A percentile compares a stretch with the other conserved stretches of the same genome.
Conservation (phyloP, 768 basidiomycete species). For the Infundibulicybe gibba region DNA sequence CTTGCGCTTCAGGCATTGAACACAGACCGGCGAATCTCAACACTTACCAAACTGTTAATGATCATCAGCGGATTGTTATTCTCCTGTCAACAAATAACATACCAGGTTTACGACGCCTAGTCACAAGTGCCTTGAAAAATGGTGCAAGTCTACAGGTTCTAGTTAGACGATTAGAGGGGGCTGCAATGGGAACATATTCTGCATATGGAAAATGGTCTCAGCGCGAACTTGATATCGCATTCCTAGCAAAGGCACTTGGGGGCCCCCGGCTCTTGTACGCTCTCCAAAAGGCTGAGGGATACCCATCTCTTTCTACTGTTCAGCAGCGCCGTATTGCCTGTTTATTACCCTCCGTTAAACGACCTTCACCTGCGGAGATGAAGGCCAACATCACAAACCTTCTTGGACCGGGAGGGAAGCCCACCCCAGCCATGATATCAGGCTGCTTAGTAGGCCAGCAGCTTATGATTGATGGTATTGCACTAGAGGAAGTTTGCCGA, state of each 20-base stretch:
- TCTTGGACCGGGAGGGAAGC: not conserved
- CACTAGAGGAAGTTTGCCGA: slow-evolving; percentile 15
- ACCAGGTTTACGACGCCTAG: slow-evolving; percentile 4
- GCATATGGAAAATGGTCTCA: slow-evolving; percentile 10
- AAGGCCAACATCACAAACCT: too few species aligned
- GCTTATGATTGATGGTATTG: slow-evolving; percentile 22
- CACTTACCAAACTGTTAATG: slow-evolving; percentile 1
- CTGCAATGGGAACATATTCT: slow-evolving; percentile 4
- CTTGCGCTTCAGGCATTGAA: too few species aligned
- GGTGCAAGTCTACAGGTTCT: not conserved
- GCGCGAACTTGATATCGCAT: slow-evolving; percentile 20
- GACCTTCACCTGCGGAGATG: too few species aligned
- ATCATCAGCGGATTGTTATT: slow-evolving; percentile 9
- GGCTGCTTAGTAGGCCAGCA: slow-evolving; percentile 9
- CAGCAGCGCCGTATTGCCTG: too few species aligned
- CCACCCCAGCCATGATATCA: slow-evolving; percentile 14
- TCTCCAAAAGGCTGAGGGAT: slow-evolving; percentile 14
- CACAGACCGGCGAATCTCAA: not conserved
- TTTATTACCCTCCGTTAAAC: too few species aligned
- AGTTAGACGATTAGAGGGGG: not conserved
- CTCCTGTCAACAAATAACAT: slow-evolving; percentile 7
- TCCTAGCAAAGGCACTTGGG: slow-evolving; percentile 20
- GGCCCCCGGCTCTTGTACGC: slow-evolving; percentile 20
- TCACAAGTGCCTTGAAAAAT: not conserved
- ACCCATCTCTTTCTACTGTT: slow-evolving; percentile 14